Evolutionary conservation across 2,329 filamentous ascomycete species (phyloP).

Genomic region (Trichoderma sp.): DNA sequence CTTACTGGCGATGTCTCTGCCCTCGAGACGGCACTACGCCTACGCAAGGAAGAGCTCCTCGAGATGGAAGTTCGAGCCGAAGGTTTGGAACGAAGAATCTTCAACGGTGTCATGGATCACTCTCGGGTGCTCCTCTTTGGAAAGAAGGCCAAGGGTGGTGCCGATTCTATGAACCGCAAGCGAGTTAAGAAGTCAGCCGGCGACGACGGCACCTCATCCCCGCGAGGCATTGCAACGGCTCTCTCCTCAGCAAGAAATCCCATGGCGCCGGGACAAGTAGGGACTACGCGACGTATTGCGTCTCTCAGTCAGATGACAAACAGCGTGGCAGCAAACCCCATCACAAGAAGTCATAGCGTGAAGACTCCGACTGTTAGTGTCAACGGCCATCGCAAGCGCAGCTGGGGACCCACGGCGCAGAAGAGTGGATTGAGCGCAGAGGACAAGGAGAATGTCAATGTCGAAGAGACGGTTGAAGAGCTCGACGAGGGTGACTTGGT

Average conservation of each 20-base stretch:
- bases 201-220: constrained; percentile 46
- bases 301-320: constrained; percentile 88
- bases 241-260: constrained; percentile 55
- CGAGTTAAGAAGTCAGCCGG: constrained; percentile 49
- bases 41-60: constrained; percentile 87
- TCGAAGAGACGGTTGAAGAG: constrained; percentile 67
- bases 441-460: constrained; percentile 63
- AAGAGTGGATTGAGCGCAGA: constrained; percentile 55
- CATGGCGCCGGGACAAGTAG: constrained; percentile 48
- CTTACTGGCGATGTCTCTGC: constrained; percentile 85
- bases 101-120: constrained; percentile 95
- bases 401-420: constrained; percentile 61
- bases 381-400: constrained; percentile 63
- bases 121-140: constrained; percentile 85
- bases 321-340: constrained; percentile 64
- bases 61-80: constrained; percentile 90
- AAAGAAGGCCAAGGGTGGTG: constrained; percentile 55
- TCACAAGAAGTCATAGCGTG: constrained; percentile 79
- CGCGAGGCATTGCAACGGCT: constrained; percentile 43
- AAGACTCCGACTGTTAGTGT: constrained; percentile 54
- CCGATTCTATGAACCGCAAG: constrained; percentile 61
- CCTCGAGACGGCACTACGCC: constrained; percentile 83
- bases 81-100: constrained; percentile 83
- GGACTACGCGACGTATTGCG: constrained; percentile 76
- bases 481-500: constrained; percentile 35